Base-by-base conservation (phyloP, 2,329 filamentous ascomycete genomes). In the Shiraia bambusicola region DNA sequence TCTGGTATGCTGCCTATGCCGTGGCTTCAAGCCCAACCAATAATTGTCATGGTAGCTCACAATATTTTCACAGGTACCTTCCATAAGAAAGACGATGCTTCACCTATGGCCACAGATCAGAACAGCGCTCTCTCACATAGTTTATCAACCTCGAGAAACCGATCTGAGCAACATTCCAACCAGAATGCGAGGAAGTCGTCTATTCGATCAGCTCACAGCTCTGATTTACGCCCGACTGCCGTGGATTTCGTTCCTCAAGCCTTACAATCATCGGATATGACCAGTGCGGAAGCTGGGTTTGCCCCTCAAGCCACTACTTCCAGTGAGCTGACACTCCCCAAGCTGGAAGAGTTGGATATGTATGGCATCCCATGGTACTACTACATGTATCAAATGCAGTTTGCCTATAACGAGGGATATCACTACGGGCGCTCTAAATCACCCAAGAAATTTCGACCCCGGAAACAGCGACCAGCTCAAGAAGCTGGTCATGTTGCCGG, bases 201-300 rank as follows among this genome's bases (percentile, higher is more conserved):
- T n/a, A 34, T 37, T 12, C 45, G 44, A 14, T 56, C 54, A 17
- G 57, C 42, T 40, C 25, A 37, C 16, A 24, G 40, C 8, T 64
- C 62, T 0, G 54, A 58, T 15, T 47, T 67, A 14, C 58, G 65
- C 25, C 52, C 65, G 10, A 66, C 61, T 25, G 65, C 63, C 3
- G 43, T 53, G 6, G 60, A 56, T 13, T 67, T 67, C 19, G 42
- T 65, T 26, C 64, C 64, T 25, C 42, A 47, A 8, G 26, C 31
- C 19, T 15, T 13, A 4, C 8, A 26, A 15, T 11, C 16, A 13
- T 15, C 28, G 9, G 13, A 26, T 6, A 16, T 19, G 17, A 16
- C 27, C 16, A 15, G 4, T 4, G 9, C 41, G 9, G 29, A 34
- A 11, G 32, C 28, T 4, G n/a, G 9, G 29, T 17, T 44, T 24